Conservation (phyloP, 2,329 filamentous ascomycete genomes). For the Cladosporium cucumerinum region DNA sequence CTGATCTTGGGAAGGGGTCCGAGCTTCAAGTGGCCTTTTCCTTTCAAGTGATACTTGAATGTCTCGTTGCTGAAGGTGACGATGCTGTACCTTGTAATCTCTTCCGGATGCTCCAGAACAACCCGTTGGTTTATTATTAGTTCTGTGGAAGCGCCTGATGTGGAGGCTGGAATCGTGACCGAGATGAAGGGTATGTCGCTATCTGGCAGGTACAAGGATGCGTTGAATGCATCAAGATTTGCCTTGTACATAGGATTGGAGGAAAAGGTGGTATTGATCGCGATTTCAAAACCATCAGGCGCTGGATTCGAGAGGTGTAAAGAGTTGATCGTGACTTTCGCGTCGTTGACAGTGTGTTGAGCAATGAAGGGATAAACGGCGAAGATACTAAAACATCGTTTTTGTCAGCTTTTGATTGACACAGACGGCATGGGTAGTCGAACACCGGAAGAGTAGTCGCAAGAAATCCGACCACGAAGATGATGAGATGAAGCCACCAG, state of each 20-base stretch:
- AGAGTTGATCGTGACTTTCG: constrained; percentile 48
- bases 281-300: constrained; percentile 33
- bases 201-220: constrained; percentile 47
- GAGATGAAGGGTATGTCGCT: constrained; percentile 41
- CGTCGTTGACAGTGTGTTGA: constrained; percentile 52
- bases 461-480: not conserved
- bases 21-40: constrained; percentile 51
- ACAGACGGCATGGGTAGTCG: not conserved
- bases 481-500: not conserved
- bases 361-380: constrained; percentile 59
- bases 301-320: constrained; percentile 52
- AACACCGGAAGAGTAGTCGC: not conserved
- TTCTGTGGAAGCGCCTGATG: constrained; percentile 42
- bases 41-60: constrained; percentile 49
- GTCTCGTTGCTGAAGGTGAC: constrained; percentile 49
- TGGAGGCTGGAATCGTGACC: constrained; percentile 45
- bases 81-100: constrained; percentile 51
- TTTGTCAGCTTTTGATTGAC: not conserved
- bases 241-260: constrained; percentile 50
- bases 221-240: constrained; percentile 52
- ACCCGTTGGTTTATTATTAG: constrained; percentile 45
- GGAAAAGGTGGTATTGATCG: not conserved
- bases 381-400: constrained; percentile 40
- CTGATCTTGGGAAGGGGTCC: constrained; percentile 48
- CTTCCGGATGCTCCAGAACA: constrained; percentile 41